Base-by-base conservation (phyloP, 192 early-diverging fungal genomes). In the Diversispora eburnea region DNA sequence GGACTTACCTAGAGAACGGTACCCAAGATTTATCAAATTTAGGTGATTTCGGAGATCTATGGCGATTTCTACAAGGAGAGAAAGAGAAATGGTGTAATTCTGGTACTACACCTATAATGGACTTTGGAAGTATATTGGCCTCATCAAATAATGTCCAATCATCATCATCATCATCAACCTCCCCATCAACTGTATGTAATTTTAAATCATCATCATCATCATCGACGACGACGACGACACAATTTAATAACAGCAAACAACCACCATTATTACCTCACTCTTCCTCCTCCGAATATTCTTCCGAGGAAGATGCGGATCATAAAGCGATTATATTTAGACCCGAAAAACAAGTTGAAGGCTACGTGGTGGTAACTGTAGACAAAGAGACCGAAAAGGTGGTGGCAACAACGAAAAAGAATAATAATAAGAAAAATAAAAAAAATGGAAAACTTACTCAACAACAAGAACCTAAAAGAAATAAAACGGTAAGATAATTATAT, bases 221-320 rank as follows among this genome's bases (percentile, higher is more conserved):
- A 33, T 33, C 25, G 2, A 33, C 25, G 25, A 33, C 25, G 25
- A 33, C 25, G 25, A 33, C 25, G 25, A 33, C 25, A 2, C 0
- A 33, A 33, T 33, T 33, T 33, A 33, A 15, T 43, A 69, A 10
- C 17, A 49, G 20, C 20, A 57, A 71, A 10, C 43, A 73, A 52
- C 72, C 72, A 17, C 61, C 61, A 45, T 33, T 20, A 22, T 19
- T 73, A 73, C 72, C 61, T 43, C 60, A 73, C 15, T 73, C 72
- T 55, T 73, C 72, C 12, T 73, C 72, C 6, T 73, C 72, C 19
- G 72, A 73, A 64, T 73, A 73, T 55, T 73, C 72, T 41, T 64
- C 72, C 10, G 59, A 62, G 10, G 72, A 73, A 64, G 72, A 73
- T 7, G 39, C 60, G 43, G 48, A 49, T 9, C 46, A 55, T 9